Conservation (phyloP, 148 eudicot genomes). For the Euryodendron excelsum region DNA sequence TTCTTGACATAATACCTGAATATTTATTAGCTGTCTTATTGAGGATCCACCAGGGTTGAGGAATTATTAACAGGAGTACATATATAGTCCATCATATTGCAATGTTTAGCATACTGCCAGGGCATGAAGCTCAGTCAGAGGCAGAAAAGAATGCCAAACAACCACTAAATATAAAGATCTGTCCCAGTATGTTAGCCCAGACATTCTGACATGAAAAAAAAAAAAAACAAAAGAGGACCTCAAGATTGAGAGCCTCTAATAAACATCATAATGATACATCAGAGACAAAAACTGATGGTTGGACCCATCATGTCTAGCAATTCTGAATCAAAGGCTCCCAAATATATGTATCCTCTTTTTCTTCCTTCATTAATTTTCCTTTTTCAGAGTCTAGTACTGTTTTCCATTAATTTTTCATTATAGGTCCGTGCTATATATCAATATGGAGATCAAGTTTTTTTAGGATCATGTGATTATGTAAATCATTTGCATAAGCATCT, state of each 20-base stretch:
- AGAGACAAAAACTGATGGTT: constrained; percentile 1
- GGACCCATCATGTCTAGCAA: constrained; percentile 16
- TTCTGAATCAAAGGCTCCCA: constrained; percentile 13
- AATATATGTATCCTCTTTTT: constrained; percentile 1
- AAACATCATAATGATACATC: constrained; percentile 12
- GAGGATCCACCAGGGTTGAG: background rate
- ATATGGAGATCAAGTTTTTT: background rate
- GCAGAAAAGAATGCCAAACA: too few species aligned
- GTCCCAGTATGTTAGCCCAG: too few species aligned
- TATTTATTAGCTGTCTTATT: too few species aligned
- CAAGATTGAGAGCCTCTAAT: background rate
- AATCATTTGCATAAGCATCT: background rate
- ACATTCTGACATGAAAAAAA: too few species aligned
- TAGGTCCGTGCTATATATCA: background rate
- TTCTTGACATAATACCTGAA: too few species aligned
- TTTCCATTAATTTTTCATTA: background rate
- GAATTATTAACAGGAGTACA: background rate
- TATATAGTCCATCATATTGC: too few species aligned
- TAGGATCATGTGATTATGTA: background rate
- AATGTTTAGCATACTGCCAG: too few species aligned
- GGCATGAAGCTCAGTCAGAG: too few species aligned
- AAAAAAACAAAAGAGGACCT: background rate
- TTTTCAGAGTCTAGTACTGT: constrained; percentile 3
- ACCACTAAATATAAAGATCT: too few species aligned
- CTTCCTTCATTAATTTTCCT: constrained; percentile 1